A percentile compares a stretch with the other conserved stretches of the same genome.
Evolutionary conservation across 116 monocot genomes (phyloP).

Genomic region (Posidonia oceanica): DNA sequence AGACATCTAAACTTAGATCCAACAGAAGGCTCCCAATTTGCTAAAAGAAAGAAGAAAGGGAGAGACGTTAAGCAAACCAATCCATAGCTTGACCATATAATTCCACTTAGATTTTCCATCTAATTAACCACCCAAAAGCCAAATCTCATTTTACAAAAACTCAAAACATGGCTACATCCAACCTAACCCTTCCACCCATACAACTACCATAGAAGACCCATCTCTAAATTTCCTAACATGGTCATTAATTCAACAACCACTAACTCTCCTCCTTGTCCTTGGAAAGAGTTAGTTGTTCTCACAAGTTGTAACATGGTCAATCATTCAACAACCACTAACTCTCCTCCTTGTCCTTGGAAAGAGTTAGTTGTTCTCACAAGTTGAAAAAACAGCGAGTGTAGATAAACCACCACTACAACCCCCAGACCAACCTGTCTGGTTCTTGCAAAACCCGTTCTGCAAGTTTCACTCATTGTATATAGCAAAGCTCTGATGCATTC

Average conservation of each 20-base stretch:
- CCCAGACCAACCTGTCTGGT: not conserved
- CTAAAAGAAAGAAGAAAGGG: too few species aligned
- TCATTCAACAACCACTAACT: not conserved
- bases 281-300: not conserved
- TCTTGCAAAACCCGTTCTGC: not conserved
- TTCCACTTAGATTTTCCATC: not conserved
- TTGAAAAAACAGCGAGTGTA: not conserved
- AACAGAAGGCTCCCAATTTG: too few species aligned
- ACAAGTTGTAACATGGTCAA: not conserved
- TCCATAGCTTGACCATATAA: not conserved
- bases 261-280: not conserved
- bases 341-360: not conserved
- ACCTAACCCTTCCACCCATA: not conserved
- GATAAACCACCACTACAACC: constrained; percentile 9
- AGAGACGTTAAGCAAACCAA: not conserved
- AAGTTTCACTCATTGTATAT: not conserved
- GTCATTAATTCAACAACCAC: not conserved
- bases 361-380: not conserved
- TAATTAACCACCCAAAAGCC: not conserved
- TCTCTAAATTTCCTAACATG: not conserved
- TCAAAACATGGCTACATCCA: not conserved
- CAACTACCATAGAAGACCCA: not conserved
- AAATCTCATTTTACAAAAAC: not conserved
- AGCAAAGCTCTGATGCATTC: not conserved
- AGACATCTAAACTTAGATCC: too few species aligned